These are phyloP conservation scores for Arabidopsis arenosa DNA, from an alignment of 345 rosid species.

Conservation along the genomic window DNA sequence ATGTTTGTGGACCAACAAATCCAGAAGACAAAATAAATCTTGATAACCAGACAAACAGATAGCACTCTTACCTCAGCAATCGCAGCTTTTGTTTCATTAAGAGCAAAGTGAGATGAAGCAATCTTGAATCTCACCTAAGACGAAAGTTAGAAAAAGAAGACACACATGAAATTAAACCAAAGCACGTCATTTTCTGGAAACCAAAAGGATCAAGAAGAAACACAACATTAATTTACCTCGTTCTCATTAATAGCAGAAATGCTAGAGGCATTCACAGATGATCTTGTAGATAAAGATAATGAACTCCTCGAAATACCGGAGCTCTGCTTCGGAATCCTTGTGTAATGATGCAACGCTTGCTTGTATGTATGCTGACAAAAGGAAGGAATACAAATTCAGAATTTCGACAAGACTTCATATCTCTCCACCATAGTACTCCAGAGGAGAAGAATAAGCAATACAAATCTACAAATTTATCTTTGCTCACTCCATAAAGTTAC, in stretches of 20 bases:
- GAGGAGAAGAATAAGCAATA: background rate
- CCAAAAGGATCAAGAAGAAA: constrained; percentile 22
- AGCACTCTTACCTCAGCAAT: constrained; percentile 69
- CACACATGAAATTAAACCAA: background rate
- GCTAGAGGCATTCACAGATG: constrained; percentile 78
- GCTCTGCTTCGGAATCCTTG: constrained; percentile 79
- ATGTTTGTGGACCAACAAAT: constrained; percentile 10
- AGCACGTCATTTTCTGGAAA: background rate
- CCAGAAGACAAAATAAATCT: background rate
- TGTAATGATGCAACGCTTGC: constrained; percentile 83
- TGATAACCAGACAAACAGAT: constrained; percentile 20
- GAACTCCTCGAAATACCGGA: constrained; percentile 69
- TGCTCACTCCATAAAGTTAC: background rate
- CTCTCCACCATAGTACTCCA: constrained; percentile 9
- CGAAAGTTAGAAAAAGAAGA: constrained; percentile 7
- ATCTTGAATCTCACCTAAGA: constrained; percentile 88
- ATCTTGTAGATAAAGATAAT: constrained; percentile 66
- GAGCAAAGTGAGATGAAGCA: constrained; percentile 83
- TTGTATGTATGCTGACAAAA: constrained; percentile 70
- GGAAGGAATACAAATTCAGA: constrained; percentile 5
- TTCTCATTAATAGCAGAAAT: constrained; percentile 75
- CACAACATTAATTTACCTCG: constrained; percentile 61
- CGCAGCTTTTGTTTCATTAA: constrained; percentile 78
- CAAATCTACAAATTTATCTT: background rate
- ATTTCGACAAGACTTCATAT: background rate